A percentile compares a stretch with the other conserved stretches of the same genome.
Conservation (phyloP, 192 early-diverging fungal genomes). For the Obelidium mucronatum region DNA sequence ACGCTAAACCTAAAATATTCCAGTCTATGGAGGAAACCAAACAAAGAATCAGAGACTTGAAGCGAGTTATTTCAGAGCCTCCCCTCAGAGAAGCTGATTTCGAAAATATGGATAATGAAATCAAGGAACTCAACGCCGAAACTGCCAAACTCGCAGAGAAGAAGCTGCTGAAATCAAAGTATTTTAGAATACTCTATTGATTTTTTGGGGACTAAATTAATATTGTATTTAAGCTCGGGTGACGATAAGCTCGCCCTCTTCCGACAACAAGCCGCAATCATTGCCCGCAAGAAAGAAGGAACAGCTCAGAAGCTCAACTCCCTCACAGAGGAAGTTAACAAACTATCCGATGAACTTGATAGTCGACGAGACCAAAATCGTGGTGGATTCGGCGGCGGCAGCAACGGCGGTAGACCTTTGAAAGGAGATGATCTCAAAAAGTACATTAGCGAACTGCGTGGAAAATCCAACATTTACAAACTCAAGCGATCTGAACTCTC, state of each 20-base stretch:
- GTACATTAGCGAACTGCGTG: constrained; percentile 65
- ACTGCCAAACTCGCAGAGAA: constrained; percentile 61
- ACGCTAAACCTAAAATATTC: no score
- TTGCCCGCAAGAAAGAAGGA: constrained; percentile 66
- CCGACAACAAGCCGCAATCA: constrained; percentile 67
- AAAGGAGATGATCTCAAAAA: constrained; percentile 70
- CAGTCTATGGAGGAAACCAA: constrained; percentile 50
- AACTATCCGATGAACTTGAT: constrained; percentile 44
- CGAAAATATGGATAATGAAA: constrained; percentile 53
- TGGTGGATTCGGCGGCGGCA: constrained; percentile 46
- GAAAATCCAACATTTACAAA: constrained; percentile 66
- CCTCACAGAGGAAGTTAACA: constrained; percentile 49
- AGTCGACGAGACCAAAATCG: constrained; percentile 48
- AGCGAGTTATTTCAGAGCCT: constrained; percentile 56
- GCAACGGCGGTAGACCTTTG: no score
- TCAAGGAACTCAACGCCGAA: constrained; percentile 54
- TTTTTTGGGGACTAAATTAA: constrained; percentile 39
- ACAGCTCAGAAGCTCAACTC: constrained; percentile 47
- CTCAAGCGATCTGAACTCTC: constrained; percentile 61
- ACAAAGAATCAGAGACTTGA: constrained; percentile 52
- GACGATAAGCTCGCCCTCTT: constrained; percentile 69
- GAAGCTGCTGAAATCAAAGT: constrained; percentile 55
- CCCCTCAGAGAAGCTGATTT: constrained; percentile 52
- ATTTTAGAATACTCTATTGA: background rate
- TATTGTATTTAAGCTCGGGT: constrained; percentile 48